These are phyloP conservation scores for Aspergillus udagawae DNA, from an alignment of 2,329 filamentous ascomycete genomes.

Conservation along the genomic window DNA sequence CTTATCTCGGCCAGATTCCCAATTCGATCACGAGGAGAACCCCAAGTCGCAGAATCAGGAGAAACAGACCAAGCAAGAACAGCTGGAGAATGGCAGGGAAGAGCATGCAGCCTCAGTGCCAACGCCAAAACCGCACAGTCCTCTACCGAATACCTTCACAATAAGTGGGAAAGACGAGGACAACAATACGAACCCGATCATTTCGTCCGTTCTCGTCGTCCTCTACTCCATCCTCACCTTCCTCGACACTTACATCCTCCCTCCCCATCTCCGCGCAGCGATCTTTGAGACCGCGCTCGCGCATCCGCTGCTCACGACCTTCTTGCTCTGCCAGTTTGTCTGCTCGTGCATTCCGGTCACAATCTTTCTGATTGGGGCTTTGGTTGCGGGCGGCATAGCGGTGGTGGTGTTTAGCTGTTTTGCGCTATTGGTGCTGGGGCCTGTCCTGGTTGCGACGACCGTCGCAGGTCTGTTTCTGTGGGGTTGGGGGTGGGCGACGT, in stretches of 20 bases:
- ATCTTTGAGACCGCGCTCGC: conserved; percentile 56
- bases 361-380: conserved; percentile 61
- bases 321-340: conserved; percentile 61
- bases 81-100: not conserved
- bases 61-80: not conserved
- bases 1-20: not conserved
- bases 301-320: conserved; percentile 67
- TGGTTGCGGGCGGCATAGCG: conserved; percentile 59
- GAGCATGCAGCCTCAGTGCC: not conserved
- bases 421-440: conserved; percentile 64
- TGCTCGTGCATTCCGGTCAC: conserved; percentile 64
- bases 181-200: not conserved
- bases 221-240: conserved; percentile 5
- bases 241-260: conserved; percentile 41
- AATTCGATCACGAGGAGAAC: not conserved
- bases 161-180: not conserved
- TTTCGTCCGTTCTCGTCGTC: conserved; percentile 5
- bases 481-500: conserved; percentile 62
- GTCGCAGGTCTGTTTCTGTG: conserved; percentile 62
- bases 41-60: not conserved
- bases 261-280: conserved; percentile 57
- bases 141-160: not conserved
- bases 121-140: not conserved
- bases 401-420: conserved; percentile 55
- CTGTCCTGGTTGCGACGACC: conserved; percentile 63